These are phyloP conservation scores for Monosporascus sp. DNA, from an alignment of 2,329 filamentous ascomycete genomes.

Conservation along the genomic window DNA sequence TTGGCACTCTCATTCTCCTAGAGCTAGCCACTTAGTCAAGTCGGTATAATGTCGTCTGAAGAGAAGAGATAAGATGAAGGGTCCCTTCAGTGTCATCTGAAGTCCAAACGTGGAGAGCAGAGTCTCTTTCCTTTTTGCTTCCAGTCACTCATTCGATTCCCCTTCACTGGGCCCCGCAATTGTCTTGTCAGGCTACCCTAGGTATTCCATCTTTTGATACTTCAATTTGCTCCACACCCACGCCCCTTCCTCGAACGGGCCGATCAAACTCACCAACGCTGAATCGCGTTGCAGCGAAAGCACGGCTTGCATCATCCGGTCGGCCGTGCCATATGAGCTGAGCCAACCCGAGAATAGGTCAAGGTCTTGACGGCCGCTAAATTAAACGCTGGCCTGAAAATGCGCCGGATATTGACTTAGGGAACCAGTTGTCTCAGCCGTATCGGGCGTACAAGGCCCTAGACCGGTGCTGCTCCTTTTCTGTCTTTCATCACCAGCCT, in stretches of 20 bases:
- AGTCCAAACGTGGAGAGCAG: not conserved
- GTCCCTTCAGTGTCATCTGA: not conserved
- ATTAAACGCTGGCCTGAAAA: not conserved
- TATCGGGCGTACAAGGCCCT: not conserved
- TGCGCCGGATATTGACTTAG: not conserved
- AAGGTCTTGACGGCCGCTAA: not conserved
- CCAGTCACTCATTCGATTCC: not conserved
- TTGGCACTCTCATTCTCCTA: no score
- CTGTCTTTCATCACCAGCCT: not conserved
- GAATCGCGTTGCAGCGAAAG: not conserved
- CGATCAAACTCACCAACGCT: conserved; percentile 15
- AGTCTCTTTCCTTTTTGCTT: not conserved
- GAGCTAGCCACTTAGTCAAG: no score
- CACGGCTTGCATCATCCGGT: not conserved
- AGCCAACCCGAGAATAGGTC: not conserved
- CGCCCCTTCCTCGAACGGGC: conserved; percentile 7
- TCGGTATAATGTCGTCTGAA: not conserved
- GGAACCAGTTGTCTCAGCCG: not conserved
- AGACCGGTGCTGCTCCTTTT: not conserved
- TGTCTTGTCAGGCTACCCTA: conserved; percentile 1
- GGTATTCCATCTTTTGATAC: conserved; percentile 15
- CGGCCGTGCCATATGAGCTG: not conserved
- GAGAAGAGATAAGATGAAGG: not conserved
- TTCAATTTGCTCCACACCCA: conserved; percentile 3
- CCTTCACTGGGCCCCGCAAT: conserved; percentile 5